These are phyloP conservation scores for Aphanomyces stellatus DNA, from an alignment of 352 stramenopile genomes.

Conservation along the genomic window DNA sequence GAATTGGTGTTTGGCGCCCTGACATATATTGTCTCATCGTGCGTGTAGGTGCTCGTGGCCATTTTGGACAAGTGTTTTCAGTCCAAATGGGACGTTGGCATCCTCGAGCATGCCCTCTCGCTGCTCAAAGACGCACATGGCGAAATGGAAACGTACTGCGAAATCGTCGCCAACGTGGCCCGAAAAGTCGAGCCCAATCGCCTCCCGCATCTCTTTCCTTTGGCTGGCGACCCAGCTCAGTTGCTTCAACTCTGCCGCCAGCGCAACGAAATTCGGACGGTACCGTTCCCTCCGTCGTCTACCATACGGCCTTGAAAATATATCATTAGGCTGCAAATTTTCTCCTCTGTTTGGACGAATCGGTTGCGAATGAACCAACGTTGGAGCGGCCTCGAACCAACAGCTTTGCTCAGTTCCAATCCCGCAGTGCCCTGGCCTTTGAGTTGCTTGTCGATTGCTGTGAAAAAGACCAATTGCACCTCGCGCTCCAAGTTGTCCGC, in stretches of 20 bases:
- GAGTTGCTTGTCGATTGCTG: slow-evolving; percentile 60
- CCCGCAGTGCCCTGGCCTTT: slow-evolving; percentile 47
- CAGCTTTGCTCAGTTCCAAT: slow-evolving; percentile 21
- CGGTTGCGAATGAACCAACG: neutral
- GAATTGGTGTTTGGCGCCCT: slow-evolving; percentile 39
- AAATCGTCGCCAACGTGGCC: slow-evolving; percentile 75
- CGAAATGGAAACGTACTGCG: slow-evolving; percentile 72
- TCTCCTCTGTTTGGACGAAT: slow-evolving; percentile 62
- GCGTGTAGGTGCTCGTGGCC: slow-evolving; percentile 32
- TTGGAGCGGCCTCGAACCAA: neutral
- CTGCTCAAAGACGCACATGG: slow-evolving; percentile 33
- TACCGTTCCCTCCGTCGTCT: neutral
- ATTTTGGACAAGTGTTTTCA: slow-evolving; percentile 65
- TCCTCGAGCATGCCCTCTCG: slow-evolving; percentile 37
- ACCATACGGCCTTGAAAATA: neutral
- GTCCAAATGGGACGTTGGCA: slow-evolving; percentile 32
- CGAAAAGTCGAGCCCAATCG: slow-evolving; percentile 78
- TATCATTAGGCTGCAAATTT: slow-evolving; percentile 56
- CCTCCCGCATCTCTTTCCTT: slow-evolving; percentile 54
- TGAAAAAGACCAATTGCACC: slow-evolving; percentile 62
- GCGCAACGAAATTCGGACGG: slow-evolving; percentile 56
- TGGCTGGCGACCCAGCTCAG: slow-evolving; percentile 54
- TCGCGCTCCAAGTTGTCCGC: slow-evolving; percentile 69
- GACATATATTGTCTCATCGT: neutral
- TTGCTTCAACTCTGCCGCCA: slow-evolving; percentile 52